Base-by-base conservation (phyloP, 306 rosid species). In the Prunus mira region DNA sequence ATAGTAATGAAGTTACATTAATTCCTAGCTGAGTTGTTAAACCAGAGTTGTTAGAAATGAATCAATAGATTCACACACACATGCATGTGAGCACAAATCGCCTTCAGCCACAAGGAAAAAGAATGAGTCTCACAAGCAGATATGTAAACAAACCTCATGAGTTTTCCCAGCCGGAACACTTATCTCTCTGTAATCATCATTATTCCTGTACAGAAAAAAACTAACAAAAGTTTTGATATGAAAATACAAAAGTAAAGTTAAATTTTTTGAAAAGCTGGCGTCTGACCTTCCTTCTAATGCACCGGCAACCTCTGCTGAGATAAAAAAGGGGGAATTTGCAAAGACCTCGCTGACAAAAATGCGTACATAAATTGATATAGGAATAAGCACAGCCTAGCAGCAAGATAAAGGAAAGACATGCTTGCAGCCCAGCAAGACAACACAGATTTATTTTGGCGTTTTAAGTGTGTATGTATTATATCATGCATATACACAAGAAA, bases 281-380 rank as follows among this genome's bases (percentile, higher is more conserved):
- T 60, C 74, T 83, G 65, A 92, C 99, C 97, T 78, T 76, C 30
- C 83, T 24, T 94, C 89, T 81, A 83, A 38, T 27, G 89, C 83
- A 77, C 97, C 92, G 3, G 93, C 96, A 80, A 67, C 90, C 65
- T 95, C 99, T 65, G 99, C 99, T 63, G 99, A 82, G 80, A 95
- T 91, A 79, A 95, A 92, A 87, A 95, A 95, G 24, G 99, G 99
- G 7, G 99, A 79, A 80, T 90, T 89, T 76, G 93, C 95, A 82
- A 92, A 92, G 75, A 95, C 97, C 82, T 78, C 97, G 24, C 99
- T 95, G 86, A 72, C 69, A 79, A 81, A 85, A 70, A 47, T 3
- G 32, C n/a, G 76, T n/a, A 38, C 25, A 67, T 71, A 64, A 65
- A 79, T 81, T 57, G 82, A 75, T 66, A 73, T 64, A 82, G 19